Evolutionary conservation across 352 stramenopile species (phyloP).

Genomic region (Phytophthora agathidicida): DNA sequence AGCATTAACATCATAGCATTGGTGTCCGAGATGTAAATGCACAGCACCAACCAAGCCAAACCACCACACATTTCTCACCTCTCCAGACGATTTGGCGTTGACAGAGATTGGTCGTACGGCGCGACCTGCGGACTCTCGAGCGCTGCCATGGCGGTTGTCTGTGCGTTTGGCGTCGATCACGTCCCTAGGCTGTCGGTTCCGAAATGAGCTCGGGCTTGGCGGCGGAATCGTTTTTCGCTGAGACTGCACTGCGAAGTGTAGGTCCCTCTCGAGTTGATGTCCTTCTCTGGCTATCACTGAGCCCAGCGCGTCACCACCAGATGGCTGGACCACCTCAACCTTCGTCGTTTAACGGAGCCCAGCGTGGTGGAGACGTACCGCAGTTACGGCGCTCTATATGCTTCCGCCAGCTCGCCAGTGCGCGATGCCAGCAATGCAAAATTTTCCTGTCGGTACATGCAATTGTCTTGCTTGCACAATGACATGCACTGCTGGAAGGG

Average conservation of each 20-base stretch:
- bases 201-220: slow-evolving; percentile 13
- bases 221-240: neutral
- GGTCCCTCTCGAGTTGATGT: neutral
- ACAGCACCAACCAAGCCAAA: no score
- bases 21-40: neutral
- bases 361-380: slow-evolving; percentile 1
- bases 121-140: slow-evolving; percentile 29
- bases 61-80: slow-evolving; percentile 26
- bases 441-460: no score
- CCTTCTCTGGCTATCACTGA: slow-evolving; percentile 20
- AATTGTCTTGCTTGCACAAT: no score
- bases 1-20: slow-evolving; percentile 1
- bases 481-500: no score
- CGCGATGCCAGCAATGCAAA: neutral
- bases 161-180: neutral
- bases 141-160: slow-evolving; percentile 2
- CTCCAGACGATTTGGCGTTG: slow-evolving; percentile 43
- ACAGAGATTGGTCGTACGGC: slow-evolving; percentile 29
- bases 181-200: slow-evolving; percentile 6
- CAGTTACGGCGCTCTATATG: neutral
- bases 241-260: slow-evolving; percentile 18
- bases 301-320: slow-evolving; percentile 24
- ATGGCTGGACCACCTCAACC: slow-evolving; percentile 19
- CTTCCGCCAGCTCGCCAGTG: no score
- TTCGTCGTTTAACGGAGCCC: neutral